phyloP scores from a whole-genome alignment of 495 filamentous ascomycete species.

The Penicillium daleae region DNA sequence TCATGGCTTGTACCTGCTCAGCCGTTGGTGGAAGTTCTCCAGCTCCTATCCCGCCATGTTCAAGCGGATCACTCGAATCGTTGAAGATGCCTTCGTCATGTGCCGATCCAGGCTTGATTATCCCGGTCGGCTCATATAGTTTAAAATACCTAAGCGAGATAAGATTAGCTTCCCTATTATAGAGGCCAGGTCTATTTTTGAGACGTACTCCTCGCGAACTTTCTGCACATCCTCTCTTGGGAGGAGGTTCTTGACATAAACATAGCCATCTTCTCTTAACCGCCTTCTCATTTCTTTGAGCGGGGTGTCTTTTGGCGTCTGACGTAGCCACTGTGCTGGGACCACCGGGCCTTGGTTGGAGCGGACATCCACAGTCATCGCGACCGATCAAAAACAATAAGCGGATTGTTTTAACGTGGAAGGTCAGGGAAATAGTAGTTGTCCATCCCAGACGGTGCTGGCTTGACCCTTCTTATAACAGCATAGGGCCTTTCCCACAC shows the following conservation, averaged over 20 bases:
- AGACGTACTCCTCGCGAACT: constrained; percentile 1
- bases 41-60: background rate
- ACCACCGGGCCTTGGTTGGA: constrained; percentile 3
- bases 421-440: background rate
- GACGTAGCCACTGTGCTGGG: background rate
- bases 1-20: constrained; percentile 3
- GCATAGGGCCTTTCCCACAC: background rate
- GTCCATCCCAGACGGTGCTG: background rate
- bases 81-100: constrained; percentile 6
- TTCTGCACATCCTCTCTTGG: constrained; percentile 2
- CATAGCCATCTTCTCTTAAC: background rate
- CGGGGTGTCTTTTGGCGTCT: background rate
- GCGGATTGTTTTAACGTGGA: too few relatives aligned
- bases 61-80: background rate
- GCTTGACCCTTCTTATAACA: background rate
- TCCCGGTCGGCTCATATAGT: constrained; percentile 2
- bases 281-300: background rate
- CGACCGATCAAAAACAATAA: background rate
- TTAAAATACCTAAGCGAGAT: background rate
- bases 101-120: background rate
- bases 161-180: background rate
- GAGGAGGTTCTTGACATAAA: background rate
- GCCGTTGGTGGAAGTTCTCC: constrained; percentile 4
- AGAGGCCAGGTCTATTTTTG: background rate
- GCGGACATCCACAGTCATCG: background rate